phyloP scores from a whole-genome alignment of 2,329 filamentous ascomycete genomes.

The Arthrobotrys sinensis region DNA sequence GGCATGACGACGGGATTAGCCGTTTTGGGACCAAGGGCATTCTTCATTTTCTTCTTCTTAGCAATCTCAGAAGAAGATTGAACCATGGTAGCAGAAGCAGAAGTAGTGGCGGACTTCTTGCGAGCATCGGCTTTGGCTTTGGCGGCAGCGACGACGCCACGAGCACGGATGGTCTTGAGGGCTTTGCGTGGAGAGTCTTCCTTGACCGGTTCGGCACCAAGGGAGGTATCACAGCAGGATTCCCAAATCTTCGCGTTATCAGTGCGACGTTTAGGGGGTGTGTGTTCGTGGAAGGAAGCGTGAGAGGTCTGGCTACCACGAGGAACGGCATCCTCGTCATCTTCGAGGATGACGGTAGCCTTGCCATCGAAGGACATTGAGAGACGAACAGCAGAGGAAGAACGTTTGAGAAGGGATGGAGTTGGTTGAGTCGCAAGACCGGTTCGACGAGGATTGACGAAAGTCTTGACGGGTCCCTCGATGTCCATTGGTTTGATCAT shows the following conservation, averaged over 20 bases:
- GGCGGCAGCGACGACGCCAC: slow-evolving; percentile 46
- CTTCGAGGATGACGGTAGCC: slow-evolving; percentile 63
- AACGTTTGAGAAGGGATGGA: slow-evolving; percentile 63
- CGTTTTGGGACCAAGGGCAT: slow-evolving; percentile 17
- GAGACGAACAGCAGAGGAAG: slow-evolving; percentile 63
- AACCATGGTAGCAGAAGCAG: background rate
- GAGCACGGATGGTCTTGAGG: slow-evolving; percentile 56
- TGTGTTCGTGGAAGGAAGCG: slow-evolving; percentile 43
- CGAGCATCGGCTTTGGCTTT: slow-evolving; percentile 53
- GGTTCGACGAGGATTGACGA: slow-evolving; percentile 53
- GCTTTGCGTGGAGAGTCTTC: slow-evolving; percentile 58
- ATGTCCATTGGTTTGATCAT: slow-evolving; percentile 49
- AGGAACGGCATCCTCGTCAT: slow-evolving; percentile 43
- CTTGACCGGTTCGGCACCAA: slow-evolving; percentile 43
- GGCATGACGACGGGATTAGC: slow-evolving; percentile 28
- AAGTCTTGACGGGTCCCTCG: slow-evolving; percentile 37
- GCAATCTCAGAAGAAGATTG: background rate
- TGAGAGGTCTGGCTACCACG: slow-evolving; percentile 49
- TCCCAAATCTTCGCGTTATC: slow-evolving; percentile 64
- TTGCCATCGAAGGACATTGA: slow-evolving; percentile 64
- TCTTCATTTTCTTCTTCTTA: slow-evolving; percentile 37
- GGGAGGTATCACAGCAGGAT: slow-evolving; percentile 62
- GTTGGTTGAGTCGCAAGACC: slow-evolving; percentile 38
- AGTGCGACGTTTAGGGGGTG: slow-evolving; percentile 60
- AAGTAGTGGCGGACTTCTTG: slow-evolving; percentile 22